Percentiles rank a stretch among this genome's conserved stretches.
Conservation (phyloP, 352 stramenopile species). For the Phytopythium litorale region DNA sequence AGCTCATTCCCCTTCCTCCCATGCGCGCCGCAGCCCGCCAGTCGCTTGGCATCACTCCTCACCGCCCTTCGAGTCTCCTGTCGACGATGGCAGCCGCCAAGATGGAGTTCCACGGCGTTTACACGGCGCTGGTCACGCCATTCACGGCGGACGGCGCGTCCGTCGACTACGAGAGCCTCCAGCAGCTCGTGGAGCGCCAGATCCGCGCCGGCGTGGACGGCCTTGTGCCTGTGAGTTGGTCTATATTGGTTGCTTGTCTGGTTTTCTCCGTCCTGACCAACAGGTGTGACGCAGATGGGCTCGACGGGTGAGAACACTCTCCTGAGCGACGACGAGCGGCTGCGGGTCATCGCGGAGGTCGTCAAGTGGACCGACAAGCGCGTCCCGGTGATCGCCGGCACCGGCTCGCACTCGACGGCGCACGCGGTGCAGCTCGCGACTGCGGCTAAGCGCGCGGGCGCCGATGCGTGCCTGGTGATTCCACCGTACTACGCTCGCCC, state of each 20-base stretch:
- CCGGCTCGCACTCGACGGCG: constrained; percentile 89
- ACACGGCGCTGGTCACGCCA: constrained; percentile 94
- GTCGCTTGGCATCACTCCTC: background rate
- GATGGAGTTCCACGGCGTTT: constrained; percentile 69
- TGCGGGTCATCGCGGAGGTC: constrained; percentile 88
- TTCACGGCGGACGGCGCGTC: constrained; percentile 85
- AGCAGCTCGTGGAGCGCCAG: constrained; percentile 88
- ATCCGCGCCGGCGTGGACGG: constrained; percentile 91
- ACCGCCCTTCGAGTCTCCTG: background rate
- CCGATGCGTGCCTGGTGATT: constrained; percentile 93
- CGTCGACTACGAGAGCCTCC: constrained; percentile 91
- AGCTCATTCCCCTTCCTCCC: background rate
- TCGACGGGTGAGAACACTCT: constrained; percentile 95
- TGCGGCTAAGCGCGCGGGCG: constrained; percentile 88
- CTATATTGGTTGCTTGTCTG: too few relatives aligned
- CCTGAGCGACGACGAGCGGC: constrained; percentile 90
- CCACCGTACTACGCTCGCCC: constrained; percentile 98
- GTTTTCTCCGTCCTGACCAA: background rate
- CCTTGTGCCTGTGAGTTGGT: constrained; percentile 82
- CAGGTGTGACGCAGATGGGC: constrained; percentile 56
- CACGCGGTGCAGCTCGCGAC: constrained; percentile 65
- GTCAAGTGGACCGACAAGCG: constrained; percentile 66
- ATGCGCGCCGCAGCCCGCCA: background rate
- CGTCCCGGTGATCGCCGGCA: constrained; percentile 93
- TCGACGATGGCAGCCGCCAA: constrained; percentile 2